Conservation (phyloP, 2,329 filamentous ascomycete genomes). For the Ophidiomyces ophidiicola region DNA sequence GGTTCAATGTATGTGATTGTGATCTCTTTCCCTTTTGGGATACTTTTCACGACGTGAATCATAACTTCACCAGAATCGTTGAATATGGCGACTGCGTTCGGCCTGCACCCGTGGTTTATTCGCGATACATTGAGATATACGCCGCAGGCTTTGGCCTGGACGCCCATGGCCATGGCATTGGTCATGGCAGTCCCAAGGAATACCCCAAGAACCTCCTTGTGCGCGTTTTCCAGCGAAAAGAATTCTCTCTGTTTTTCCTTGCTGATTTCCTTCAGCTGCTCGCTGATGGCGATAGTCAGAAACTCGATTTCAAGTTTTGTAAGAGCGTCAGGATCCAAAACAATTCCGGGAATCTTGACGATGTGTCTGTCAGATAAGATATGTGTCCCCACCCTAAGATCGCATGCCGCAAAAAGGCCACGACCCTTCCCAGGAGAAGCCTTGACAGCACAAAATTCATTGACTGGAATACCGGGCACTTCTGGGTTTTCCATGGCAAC, state of each 20-base stretch:
- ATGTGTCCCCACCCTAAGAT: slow-evolving; percentile 10
- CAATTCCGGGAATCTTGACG: slow-evolving; percentile 6
- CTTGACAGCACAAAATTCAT: too few species aligned
- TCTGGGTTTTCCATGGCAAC: too few species aligned
- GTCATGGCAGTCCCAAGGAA: slow-evolving; percentile 11
- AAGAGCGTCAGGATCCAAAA: neutral
- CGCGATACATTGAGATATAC: slow-evolving; percentile 12
- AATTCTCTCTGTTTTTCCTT: slow-evolving; percentile 9
- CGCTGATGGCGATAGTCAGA: neutral
- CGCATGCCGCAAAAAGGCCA: slow-evolving; percentile 4
- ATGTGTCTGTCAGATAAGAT: slow-evolving; percentile 10
- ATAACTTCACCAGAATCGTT: slow-evolving; percentile 8
- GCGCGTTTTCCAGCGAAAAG: slow-evolving; percentile 10
- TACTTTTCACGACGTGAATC: slow-evolving; percentile 13
- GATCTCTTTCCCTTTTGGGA: slow-evolving; percentile 14
- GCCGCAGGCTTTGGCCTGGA: slow-evolving; percentile 3
- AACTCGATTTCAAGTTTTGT: neutral
- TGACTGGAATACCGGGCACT: too few species aligned
- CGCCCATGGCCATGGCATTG: slow-evolving; percentile 11
- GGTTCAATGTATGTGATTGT: slow-evolving; percentile 13
- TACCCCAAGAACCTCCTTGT: slow-evolving; percentile 4
- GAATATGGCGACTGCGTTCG: slow-evolving; percentile 14
- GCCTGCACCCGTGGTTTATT: slow-evolving; percentile 16
- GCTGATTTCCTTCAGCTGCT: slow-evolving; percentile 7
- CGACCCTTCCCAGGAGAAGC: slow-evolving; percentile 2